A percentile compares a stretch with the other conserved stretches of the same genome.
Evolutionary conservation across 164 flowering plant genomes (phyloP).

Genomic region (Santalum album): DNA sequence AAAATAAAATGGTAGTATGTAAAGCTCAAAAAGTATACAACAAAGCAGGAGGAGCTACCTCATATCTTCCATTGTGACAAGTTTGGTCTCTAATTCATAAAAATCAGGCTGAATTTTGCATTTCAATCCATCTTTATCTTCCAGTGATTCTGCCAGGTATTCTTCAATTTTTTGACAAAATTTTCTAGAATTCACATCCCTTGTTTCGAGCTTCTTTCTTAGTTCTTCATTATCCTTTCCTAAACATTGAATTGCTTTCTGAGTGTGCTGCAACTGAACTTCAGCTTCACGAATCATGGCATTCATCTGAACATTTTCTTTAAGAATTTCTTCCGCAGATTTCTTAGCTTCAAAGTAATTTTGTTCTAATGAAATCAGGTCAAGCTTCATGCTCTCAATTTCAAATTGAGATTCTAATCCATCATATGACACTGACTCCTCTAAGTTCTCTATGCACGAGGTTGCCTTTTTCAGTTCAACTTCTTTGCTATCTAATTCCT

Average conservation of each 20-base stretch:
- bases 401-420: conserved; percentile 76
- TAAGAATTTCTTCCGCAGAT: conserved; percentile 34
- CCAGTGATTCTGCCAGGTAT: conserved; percentile 21
- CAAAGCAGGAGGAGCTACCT: conserved; percentile 29
- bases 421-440: conserved; percentile 45
- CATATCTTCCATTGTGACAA: conserved; percentile 17
- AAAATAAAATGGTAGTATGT: not conserved
- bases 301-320: conserved; percentile 36
- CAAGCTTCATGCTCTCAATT: conserved; percentile 77
- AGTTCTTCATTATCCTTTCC: conserved; percentile 50
- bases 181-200: conserved; percentile 20
- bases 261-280: conserved; percentile 27
- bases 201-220: conserved; percentile 33
- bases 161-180: conserved; percentile 27
- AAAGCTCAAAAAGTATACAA: not conserved
- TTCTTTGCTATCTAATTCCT: conserved; percentile 48
- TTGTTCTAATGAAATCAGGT: conserved; percentile 48
- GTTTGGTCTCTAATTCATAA: conserved; percentile 16
- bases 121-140: conserved; percentile 10
- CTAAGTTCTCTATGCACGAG: conserved; percentile 42
- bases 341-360: conserved; percentile 41
- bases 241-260: conserved; percentile 25
- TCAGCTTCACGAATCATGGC: conserved; percentile 31
- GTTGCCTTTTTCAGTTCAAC: conserved; percentile 33
- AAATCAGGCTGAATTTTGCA: conserved; percentile 3